A percentile compares a stretch with the other conserved stretches of the same genome.
Conservation (phyloP, 768 basidiomycete genomes). For the Podaxis carcinomalis region DNA sequence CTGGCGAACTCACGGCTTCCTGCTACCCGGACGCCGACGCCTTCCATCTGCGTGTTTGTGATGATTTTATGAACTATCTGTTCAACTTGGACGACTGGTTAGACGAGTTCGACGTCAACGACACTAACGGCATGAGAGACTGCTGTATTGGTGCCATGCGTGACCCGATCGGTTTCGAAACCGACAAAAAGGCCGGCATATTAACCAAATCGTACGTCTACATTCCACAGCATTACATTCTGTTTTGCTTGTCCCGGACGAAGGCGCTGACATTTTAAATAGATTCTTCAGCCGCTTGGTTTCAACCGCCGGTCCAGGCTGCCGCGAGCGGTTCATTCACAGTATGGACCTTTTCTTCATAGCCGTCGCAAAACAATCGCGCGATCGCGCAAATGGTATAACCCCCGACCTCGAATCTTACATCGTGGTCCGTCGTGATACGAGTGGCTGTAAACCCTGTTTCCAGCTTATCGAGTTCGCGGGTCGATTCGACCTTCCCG, state of each 20-base stretch:
- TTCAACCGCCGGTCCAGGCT: slow-evolving; percentile 46
- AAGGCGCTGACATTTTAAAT: neutral
- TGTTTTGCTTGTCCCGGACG: no score
- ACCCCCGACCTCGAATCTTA: slow-evolving; percentile 73
- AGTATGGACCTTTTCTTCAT: slow-evolving; percentile 66
- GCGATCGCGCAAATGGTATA: slow-evolving; percentile 44
- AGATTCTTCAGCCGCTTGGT: slow-evolving; percentile 70
- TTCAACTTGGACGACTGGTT: slow-evolving; percentile 41
- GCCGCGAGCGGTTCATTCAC: slow-evolving; percentile 64
- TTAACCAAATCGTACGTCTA: slow-evolving; percentile 20
- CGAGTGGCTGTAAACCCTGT: slow-evolving; percentile 59
- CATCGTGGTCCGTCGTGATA: slow-evolving; percentile 57
- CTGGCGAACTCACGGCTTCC: slow-evolving; percentile 61
- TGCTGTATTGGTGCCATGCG: slow-evolving; percentile 21
- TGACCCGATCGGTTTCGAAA: slow-evolving; percentile 16
- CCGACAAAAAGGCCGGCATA: slow-evolving; percentile 18
- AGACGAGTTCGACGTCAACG: slow-evolving; percentile 18
- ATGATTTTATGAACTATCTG: slow-evolving; percentile 64
- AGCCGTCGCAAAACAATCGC: slow-evolving; percentile 58
- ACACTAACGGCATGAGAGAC: slow-evolving; percentile 16
- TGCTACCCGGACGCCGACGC: slow-evolving; percentile 54
- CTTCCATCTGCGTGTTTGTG: slow-evolving; percentile 58
- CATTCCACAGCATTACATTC: neutral
- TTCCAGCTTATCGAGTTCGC: slow-evolving; percentile 77
- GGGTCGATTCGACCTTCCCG: slow-evolving; percentile 64